A percentile compares a stretch with the other conserved stretches of the same genome.
Conservation (phyloP, 306 rosid genomes). For the Leucaena leucocephala region DNA sequence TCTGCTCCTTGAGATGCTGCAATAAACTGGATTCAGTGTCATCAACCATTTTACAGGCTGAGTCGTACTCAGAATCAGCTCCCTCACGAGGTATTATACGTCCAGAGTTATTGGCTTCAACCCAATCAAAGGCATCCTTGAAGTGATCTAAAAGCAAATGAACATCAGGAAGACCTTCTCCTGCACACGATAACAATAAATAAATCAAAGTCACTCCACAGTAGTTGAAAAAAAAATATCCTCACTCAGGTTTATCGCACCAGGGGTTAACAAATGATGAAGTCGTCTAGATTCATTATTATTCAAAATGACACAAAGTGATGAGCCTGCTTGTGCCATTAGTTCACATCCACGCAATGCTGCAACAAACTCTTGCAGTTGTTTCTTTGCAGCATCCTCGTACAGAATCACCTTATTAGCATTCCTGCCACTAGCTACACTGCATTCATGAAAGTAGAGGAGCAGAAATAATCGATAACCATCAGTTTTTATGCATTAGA, state of each 20-base stretch:
- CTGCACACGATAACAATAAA: conserved; percentile 46
- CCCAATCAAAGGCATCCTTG: conserved; percentile 96
- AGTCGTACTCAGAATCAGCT: conserved; percentile 77
- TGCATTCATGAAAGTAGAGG: conserved; percentile 45
- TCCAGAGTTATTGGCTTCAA: conserved; percentile 86
- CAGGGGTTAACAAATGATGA: conserved; percentile 73
- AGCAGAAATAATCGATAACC: conserved; percentile 34
- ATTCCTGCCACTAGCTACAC: conserved; percentile 86
- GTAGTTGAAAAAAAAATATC: background rate
- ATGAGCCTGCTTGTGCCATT: conserved; percentile 73
- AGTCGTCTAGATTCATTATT: conserved; percentile 67
- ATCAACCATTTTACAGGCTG: conserved; percentile 71
- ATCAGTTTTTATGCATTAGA: conserved; percentile 19
- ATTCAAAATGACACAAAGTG: conserved; percentile 62
- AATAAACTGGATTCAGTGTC: conserved; percentile 63
- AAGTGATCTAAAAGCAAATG: conserved; percentile 62
- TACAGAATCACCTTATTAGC: conserved; percentile 79
- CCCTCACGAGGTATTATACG: conserved; percentile 91
- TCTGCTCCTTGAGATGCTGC: conserved; percentile 71
- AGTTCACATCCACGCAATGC: conserved; percentile 85
- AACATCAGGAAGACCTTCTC: conserved; percentile 76
- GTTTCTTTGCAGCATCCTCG: conserved; percentile 88
- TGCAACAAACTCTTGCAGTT: conserved; percentile 78
- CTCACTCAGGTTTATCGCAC: conserved; percentile 44
- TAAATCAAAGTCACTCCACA: conserved; percentile 30